Evolutionary conservation across 2,329 filamentous ascomycete genomes (phyloP), one percentile per base, ranked within the genome.

Genomic region (Diaporthe destruens): DNA sequence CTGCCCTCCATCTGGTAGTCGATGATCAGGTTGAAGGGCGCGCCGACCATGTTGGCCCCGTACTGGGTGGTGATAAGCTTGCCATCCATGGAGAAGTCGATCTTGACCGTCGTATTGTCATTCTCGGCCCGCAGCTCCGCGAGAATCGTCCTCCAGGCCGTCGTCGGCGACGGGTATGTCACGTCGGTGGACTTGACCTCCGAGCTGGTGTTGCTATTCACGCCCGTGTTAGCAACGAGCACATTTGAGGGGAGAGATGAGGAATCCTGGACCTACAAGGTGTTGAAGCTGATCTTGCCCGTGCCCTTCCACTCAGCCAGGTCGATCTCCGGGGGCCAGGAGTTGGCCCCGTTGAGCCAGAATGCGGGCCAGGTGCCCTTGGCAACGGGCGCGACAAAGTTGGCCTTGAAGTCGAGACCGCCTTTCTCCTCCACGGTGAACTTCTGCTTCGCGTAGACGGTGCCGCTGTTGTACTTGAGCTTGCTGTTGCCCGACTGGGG

Each of bases 281-380:
- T 88, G 75, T 88, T 88, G 80, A 88, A 88, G 47, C 82, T 84
- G 74, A 88, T 86, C 74, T 86, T 84, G 23, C 86, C 86, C 51
- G 78, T 82, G 34, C 87, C 87, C 77, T 89, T 89, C 87, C 87
- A 89, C 77, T 89, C 87, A 0, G 87, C 87, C 77, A 89, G 82
- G 76, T 89, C 87, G 72, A 89, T 85, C 82, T 89, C 87, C 0
- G 87, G 87, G 3, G 87, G 87, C 87, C 87, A 89, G 3, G 83
- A 81, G 56, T 85, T 77, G 1, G 85, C 85, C 0, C 83, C 86
- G 2, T 86, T 88, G 9, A 88, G 78, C 87, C 87, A 89, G 76
- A 89, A 89, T 0, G 87, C 87, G 0, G 87, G 87, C 87, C 87
- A 89, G 0, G 86, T 87, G 16, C 85, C 82, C 75, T 81, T 80